Base-by-base conservation (phyloP, 768 basidiomycete species). In the Crucibulum laeve region DNA sequence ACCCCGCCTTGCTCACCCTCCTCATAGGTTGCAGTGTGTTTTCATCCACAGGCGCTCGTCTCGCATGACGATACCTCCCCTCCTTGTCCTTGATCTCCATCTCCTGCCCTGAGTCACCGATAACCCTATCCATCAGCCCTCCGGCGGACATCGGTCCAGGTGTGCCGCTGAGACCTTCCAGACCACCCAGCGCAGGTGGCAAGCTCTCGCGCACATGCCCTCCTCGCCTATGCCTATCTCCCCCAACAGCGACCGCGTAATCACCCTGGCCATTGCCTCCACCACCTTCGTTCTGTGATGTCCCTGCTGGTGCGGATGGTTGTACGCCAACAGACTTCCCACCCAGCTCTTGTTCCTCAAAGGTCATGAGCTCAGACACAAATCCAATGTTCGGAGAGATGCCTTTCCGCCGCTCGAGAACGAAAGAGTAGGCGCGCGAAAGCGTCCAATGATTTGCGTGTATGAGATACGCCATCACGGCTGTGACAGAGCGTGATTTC, bases 341-440 rank as follows among this genome's bases (percentile, higher is more conserved):
- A 47, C 93, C 82, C 39, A 94, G 70, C 64, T 95, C 88, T 57
- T 84, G 73, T 58, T 95, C 92, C 67, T 98, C 94, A 56, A 94
- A 96, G 37, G 82, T 86, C 94, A 96, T 96, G 33, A 98, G 76
- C 63, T 96, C 93, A 3, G 90, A 91, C 34, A 97, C 92, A 63
- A 98, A 98, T 5, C 95, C 95, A 49, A 98, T 95, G 58, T 96
- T 97, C 7, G 94, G 95, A 11, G 90, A 93, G 52, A 97, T 95
- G 51, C 92, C 92, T 53, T 91, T 91, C 25, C 95, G 81, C 6
- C 92, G 80, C 54, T 94, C 94, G 30, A 91, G 76, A 19, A 98
- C 94, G 57, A 92, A 96, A 0, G 84, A 69, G 59, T 97, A 98
- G 1, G 95, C 91, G 26, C 81, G 80, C 24, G 91, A 87, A 32